These are phyloP conservation scores for Pythium phragmitis DNA, from an alignment of 352 stramenopile species.

Conservation along the genomic window DNA sequence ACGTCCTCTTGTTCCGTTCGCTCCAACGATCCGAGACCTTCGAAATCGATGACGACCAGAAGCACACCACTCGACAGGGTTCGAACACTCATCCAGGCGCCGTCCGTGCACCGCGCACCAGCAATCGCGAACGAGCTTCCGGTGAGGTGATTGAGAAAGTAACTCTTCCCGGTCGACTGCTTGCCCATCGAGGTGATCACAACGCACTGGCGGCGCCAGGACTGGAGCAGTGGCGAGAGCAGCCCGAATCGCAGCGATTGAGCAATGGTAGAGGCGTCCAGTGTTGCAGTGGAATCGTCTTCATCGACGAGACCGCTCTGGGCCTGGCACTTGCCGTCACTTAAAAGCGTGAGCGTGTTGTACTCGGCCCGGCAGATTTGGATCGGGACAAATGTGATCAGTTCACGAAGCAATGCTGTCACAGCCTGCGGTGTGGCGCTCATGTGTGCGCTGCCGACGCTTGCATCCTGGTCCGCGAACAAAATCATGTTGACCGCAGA, in stretches of 20 bases:
- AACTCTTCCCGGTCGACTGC: slow-evolving; percentile 79
- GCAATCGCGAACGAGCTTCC: slow-evolving; percentile 73
- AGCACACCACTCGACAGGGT: slow-evolving; percentile 41
- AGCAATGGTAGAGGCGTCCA: slow-evolving; percentile 49
- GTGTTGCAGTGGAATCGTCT: not conserved
- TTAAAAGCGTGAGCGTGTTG: slow-evolving; percentile 40
- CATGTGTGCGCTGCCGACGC: not conserved
- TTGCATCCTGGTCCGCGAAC: not conserved
- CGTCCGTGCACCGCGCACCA: slow-evolving; percentile 59
- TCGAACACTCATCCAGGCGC: slow-evolving; percentile 59
- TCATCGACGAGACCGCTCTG: not conserved
- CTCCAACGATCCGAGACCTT: slow-evolving; percentile 74
- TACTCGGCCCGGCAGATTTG: slow-evolving; percentile 67
- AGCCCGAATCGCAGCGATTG: slow-evolving; percentile 62
- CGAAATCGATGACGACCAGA: slow-evolving; percentile 78
- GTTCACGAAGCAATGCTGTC: slow-evolving; percentile 32
- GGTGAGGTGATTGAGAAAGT: slow-evolving; percentile 77
- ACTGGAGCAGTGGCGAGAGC: slow-evolving; percentile 65
- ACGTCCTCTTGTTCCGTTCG: slow-evolving; percentile 74
- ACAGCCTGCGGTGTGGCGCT: not conserved
- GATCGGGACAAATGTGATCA: slow-evolving; percentile 67
- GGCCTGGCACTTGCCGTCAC: slow-evolving; percentile 1
- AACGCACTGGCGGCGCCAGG: slow-evolving; percentile 46
- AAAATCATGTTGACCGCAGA: not conserved
- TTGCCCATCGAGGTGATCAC: slow-evolving; percentile 68